Conservation (phyloP, 75 land plant genomes). For the Picea glauca region DNA sequence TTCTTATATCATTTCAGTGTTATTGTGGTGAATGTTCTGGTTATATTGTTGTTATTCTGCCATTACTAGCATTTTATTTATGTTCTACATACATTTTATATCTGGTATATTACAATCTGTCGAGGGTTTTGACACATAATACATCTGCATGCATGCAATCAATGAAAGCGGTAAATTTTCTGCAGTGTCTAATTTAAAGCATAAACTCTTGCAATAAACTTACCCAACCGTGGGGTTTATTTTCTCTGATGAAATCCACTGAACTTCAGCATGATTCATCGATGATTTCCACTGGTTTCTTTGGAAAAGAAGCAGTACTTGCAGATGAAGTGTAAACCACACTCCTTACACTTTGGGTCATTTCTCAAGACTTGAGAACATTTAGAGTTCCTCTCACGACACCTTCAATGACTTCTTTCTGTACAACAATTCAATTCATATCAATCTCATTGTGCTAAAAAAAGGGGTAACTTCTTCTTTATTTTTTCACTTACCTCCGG, state of each 20-base stretch:
- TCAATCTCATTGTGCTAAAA: no score
- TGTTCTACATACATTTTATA: no score
- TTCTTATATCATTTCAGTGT: no score
- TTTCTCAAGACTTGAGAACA: slow-evolving; percentile 32
- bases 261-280: slow-evolving; percentile 47
- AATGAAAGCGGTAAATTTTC: neutral
- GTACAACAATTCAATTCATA: neutral
- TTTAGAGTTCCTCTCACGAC: slow-evolving; percentile 49
- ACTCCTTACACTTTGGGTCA: slow-evolving; percentile 18
- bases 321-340: slow-evolving; percentile 62
- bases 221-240: slow-evolving; percentile 53
- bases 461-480: no score
- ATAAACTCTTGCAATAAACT: neutral
- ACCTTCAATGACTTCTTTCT: slow-evolving; percentile 33
- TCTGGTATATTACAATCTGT: no score
- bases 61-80: no score
- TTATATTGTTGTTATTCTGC: no score
- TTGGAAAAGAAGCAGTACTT: slow-evolving; percentile 37
- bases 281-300: slow-evolving; percentile 11
- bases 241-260: slow-evolving; percentile 9
- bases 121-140: slow-evolving; percentile 42
- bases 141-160: slow-evolving; percentile 18
- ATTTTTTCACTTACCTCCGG: no score
- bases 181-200: no score
- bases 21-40: no score